A percentile compares a stretch with the other conserved stretches of the same genome.
These are phyloP conservation scores for Xerocomus spinulosus DNA, from an alignment of 768 basidiomycete species.

Conservation along the genomic window DNA sequence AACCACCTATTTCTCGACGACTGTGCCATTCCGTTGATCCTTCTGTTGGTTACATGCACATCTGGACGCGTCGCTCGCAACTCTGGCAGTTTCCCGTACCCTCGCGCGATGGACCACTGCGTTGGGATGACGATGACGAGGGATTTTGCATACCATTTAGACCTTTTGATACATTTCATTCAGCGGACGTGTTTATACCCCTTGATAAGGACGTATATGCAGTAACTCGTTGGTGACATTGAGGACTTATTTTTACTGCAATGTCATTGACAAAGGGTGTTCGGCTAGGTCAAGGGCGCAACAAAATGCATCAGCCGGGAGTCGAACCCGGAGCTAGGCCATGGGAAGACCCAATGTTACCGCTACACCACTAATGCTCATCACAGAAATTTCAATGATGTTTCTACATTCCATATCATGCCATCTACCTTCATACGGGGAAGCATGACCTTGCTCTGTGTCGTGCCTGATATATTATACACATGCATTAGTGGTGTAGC, in stretches of 20 bases:
- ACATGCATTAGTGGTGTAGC: constrained; percentile 56
- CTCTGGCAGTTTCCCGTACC: background rate
- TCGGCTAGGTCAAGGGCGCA: too few species aligned
- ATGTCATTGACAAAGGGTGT: background rate
- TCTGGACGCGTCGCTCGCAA: background rate
- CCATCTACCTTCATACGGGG: too few species aligned
- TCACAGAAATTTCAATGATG: too few species aligned
- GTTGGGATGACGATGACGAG: constrained; percentile 2
- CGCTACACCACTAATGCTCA: constrained; percentile 60
- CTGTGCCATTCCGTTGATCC: background rate
- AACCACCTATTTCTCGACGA: background rate
- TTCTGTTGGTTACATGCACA: background rate
- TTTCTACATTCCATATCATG: too few species aligned
- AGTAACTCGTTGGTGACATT: background rate
- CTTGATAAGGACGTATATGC: constrained; percentile 5
- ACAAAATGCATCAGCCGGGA: constrained; percentile 50
- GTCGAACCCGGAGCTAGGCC: constrained; percentile 59
- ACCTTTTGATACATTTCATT: constrained; percentile 12
- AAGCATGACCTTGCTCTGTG: too few species aligned
- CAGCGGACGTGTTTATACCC: constrained; percentile 10
- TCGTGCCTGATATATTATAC: too few species aligned
- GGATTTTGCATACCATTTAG: constrained; percentile 7
- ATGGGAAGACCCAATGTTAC: constrained; percentile 89
- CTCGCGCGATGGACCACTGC: background rate
- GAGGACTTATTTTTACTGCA: constrained; percentile 1